Percentiles rank a stretch among this genome's conserved stretches.
These are phyloP conservation scores for Solanum chacoense DNA, from an alignment of 305 asterid genomes.

Conservation along the genomic window DNA sequence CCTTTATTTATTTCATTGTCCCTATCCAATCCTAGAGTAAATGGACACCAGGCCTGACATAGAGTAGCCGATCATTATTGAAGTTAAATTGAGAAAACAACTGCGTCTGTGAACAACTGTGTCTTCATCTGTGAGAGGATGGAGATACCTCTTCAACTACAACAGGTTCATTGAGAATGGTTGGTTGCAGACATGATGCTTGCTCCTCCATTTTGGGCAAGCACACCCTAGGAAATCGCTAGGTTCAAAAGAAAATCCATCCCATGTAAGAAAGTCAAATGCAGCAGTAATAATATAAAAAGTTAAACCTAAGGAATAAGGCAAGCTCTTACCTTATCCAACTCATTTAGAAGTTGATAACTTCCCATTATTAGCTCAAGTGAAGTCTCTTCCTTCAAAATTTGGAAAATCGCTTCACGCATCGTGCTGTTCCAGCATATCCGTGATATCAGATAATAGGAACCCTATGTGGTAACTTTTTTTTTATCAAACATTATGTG, in stretches of 20 bases:
- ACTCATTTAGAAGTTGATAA: slow-evolving; percentile 61
- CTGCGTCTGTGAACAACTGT: neutral
- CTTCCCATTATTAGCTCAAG: slow-evolving; percentile 57
- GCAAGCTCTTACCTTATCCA: slow-evolving; percentile 47
- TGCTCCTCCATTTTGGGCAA: slow-evolving; percentile 27
- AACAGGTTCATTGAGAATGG: slow-evolving; percentile 19
- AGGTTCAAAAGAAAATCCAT: slow-evolving; percentile 3
- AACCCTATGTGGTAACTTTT: neutral
- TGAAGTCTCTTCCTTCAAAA: slow-evolving; percentile 60
- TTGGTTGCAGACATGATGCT: slow-evolving; percentile 32
- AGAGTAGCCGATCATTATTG: neutral
- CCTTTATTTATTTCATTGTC: slow-evolving; percentile 24
- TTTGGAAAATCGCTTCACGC: slow-evolving; percentile 60
- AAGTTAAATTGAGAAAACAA: neutral
- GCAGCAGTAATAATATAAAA: neutral
- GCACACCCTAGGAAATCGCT: slow-evolving; percentile 59
- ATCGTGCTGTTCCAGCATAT: slow-evolving; percentile 39
- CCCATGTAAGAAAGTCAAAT: neutral
- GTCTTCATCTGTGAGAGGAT: slow-evolving; percentile 7
- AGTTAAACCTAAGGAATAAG: neutral
- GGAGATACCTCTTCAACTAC: slow-evolving; percentile 55
- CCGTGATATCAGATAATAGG: neutral
- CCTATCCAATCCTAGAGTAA: slow-evolving; percentile 39
- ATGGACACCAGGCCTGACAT: slow-evolving; percentile 78
- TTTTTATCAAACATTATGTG: neutral